phyloP scores from a whole-genome alignment of 2,329 filamentous ascomycete species.

The Verticillium dahliae region DNA sequence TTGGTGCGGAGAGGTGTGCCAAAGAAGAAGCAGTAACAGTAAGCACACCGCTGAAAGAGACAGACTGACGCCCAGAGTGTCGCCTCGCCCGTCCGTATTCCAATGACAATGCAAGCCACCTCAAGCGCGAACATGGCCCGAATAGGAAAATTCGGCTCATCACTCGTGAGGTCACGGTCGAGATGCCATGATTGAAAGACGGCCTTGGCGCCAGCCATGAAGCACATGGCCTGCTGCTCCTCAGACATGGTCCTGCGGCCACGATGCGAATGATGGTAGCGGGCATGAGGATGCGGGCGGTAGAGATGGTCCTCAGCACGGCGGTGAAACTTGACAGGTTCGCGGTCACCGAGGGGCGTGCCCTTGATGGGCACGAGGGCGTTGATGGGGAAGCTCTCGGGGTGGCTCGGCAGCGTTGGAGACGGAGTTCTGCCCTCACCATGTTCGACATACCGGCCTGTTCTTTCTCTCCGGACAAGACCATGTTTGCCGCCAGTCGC shows the following conservation, averaged over 20 bases:
- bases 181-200: no score
- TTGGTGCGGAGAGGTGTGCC: background rate
- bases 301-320: slow-evolving; percentile 76
- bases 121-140: background rate
- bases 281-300: slow-evolving; percentile 77
- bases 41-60: background rate
- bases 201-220: slow-evolving; percentile 85
- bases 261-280: slow-evolving; percentile 79
- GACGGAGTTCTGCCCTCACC: slow-evolving; percentile 37
- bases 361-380: slow-evolving; percentile 86
- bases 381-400: slow-evolving; percentile 88
- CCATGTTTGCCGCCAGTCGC: no score
- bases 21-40: background rate
- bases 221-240: slow-evolving; percentile 84
- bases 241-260: slow-evolving; percentile 79
- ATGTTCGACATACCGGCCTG: no score
- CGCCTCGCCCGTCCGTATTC: background rate
- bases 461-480: no score
- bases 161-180: no score
- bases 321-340: slow-evolving; percentile 68
- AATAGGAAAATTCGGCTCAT: background rate
- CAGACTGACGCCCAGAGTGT: no score
- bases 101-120: background rate
- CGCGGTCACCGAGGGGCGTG: slow-evolving; percentile 71
- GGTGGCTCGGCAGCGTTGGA: slow-evolving; percentile 71